Base-by-base conservation (phyloP, 2,329 filamentous ascomycete genomes). In the Fusarium solani-melongenae region DNA sequence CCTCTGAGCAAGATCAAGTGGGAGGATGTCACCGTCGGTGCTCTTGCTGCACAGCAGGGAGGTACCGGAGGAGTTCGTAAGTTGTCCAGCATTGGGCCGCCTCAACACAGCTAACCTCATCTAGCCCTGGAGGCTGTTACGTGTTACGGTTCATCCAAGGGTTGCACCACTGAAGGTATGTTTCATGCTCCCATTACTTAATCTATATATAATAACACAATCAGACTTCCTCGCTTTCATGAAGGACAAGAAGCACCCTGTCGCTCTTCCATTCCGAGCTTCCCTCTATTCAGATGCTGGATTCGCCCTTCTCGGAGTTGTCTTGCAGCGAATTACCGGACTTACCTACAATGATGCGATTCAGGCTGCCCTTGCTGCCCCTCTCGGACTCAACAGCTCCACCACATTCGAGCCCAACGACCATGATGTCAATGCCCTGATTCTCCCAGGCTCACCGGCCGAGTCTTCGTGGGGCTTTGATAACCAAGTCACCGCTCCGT, bases 11-110 rank as follows among this genome's bases (percentile, higher is more conserved):
- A 46, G 22, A 62, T 76, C 5, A 36, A 65, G 20, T 77, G 73
- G 72, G 69, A 69, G 14, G 64, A 75, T 12, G 56, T 78, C 11
- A 78, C 78, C 0, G 53, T 79, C 15, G 76, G 74, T 0, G 67
- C 73, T 4, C 67, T 79, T 31, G 69, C 71, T 2, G 67, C 70
- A 5, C 78, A 79, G 22, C 62, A 76, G 15, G 69, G 53, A 7
- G 76, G 76, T 1, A 60, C 59, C 20, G 69, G 70, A 27, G 64
- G 70, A 31, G 62, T 68, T 22, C 62, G 61, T 60, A 57, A 27
- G 55, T 41, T 53, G 4, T 9, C 10, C 6, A n/a, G 15, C 20
- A 22, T 62, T 2, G 5, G 59, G 34, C 14, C 9, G 38, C 5
- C 22, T 14, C 36, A 22, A 24, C 24, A 14, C 11, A n/a, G 11